A percentile compares a stretch with the other conserved stretches of the same genome.
Evolutionary conservation across 805 yeast species (phyloP).

Genomic region (Hanseniaspora meyeri): DNA sequence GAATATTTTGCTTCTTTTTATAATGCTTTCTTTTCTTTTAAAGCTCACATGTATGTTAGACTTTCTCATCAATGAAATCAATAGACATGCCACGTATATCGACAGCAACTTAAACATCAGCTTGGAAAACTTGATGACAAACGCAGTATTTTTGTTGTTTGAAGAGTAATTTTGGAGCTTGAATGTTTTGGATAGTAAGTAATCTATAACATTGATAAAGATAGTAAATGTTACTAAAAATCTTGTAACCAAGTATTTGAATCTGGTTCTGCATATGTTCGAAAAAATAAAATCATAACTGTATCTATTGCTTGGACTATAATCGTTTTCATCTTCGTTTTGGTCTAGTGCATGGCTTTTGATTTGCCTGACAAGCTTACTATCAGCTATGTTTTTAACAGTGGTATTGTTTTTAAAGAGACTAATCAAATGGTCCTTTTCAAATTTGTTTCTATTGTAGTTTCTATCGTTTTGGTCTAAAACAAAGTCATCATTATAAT

Average conservation of each 20-base stretch:
- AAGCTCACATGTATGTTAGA: slow-evolving; percentile 31
- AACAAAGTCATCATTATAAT: not conserved
- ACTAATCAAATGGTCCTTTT: not conserved
- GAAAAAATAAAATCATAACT: slow-evolving; percentile 31
- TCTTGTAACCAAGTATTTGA: slow-evolving; percentile 30
- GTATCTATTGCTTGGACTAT: slow-evolving; percentile 17
- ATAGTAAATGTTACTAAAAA: slow-evolving; percentile 25
- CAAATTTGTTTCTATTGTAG: not conserved
- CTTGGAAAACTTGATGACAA: not conserved
- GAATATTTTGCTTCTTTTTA: not conserved
- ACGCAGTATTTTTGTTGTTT: not conserved
- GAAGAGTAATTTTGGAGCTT: too few relatives aligned
- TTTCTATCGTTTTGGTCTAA: not conserved
- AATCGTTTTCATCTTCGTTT: not conserved
- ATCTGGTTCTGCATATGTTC: slow-evolving; percentile 32
- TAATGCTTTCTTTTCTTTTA: not conserved
- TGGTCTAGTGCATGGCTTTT: not conserved
- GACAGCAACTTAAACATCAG: not conserved
- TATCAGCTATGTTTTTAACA: slow-evolving; percentile 3
- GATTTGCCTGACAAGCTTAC: not conserved
- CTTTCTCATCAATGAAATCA: slow-evolving; percentile 31
- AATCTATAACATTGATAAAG: not conserved
- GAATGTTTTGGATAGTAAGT: not conserved
- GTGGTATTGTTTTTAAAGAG: not conserved
- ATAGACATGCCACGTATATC: slow-evolving; percentile 24